Percentiles rank a stretch among this genome's conserved stretches.
These are phyloP conservation scores for Fomitopsis palustris DNA, from an alignment of 1,284 basidiomycete species.

Conservation along the genomic window DNA sequence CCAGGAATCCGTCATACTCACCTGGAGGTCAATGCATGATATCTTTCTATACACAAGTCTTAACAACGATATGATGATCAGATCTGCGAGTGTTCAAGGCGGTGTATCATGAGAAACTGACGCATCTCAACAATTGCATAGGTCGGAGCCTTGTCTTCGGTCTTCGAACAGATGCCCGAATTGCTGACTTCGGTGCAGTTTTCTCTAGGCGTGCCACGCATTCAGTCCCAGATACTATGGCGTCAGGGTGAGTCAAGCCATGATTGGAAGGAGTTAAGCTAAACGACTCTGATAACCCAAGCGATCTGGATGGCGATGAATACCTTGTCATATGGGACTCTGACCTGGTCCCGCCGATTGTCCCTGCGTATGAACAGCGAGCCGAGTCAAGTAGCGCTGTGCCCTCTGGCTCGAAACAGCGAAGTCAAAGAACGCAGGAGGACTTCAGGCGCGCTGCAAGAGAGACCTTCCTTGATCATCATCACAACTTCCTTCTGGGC, in stretches of 20 bases:
- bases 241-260: conserved; percentile 13
- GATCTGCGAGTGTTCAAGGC: conserved; percentile 19
- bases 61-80: neutral
- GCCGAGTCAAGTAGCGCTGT: neutral
- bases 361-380: conserved; percentile 2
- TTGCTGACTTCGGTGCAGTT: conserved; percentile 5
- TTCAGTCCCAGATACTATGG: conserved; percentile 18
- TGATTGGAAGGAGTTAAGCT: neutral
- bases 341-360: conserved; percentile 7
- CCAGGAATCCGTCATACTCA: conserved; percentile 16
- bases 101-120: conserved; percentile 13
- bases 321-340: conserved; percentile 21
- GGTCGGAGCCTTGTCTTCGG: conserved; percentile 1
- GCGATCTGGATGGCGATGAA: conserved; percentile 21
- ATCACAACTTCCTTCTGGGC: conserved; percentile 12
- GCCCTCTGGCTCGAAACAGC: neutral
- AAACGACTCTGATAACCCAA: neutral
- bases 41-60: no score
- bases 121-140: conserved; percentile 20
- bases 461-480: conserved; percentile 17
- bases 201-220: conserved; percentile 15
- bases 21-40: conserved; percentile 12
- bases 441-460: conserved; percentile 12
- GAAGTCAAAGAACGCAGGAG: neutral
- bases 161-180: neutral